phyloP scores from a whole-genome alignment of 1,284 basidiomycete genomes.

The Heterobasidion annosum region DNA sequence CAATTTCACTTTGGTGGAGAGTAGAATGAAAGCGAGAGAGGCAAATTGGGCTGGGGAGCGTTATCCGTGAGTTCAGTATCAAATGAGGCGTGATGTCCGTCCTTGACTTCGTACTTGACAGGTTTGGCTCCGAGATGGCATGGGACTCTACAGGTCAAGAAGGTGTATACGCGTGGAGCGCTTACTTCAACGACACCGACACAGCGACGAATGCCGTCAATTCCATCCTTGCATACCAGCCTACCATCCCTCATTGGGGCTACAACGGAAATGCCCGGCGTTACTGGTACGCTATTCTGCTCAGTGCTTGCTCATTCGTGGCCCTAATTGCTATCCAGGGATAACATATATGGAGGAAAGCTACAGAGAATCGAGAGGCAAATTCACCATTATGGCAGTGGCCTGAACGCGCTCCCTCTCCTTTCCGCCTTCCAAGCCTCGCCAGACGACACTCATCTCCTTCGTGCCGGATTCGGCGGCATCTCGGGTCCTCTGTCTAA shows the following conservation, averaged over 20 bases:
- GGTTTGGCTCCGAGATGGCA: constrained; percentile 53
- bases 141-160: constrained; percentile 58
- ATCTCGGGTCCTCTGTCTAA: constrained; percentile 44
- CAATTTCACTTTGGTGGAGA: constrained; percentile 39
- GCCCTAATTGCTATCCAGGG: constrained; percentile 23
- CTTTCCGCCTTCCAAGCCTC: constrained; percentile 38
- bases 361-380: constrained; percentile 48
- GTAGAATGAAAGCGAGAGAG: constrained; percentile 37
- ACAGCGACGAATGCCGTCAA: constrained; percentile 46
- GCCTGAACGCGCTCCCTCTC: constrained; percentile 46
- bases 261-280: constrained; percentile 53
- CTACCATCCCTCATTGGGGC: constrained; percentile 50
- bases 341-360: constrained; percentile 50
- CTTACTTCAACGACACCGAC: constrained; percentile 42
- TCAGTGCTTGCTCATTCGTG: no score
- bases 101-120: constrained; percentile 13
- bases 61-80: constrained; percentile 34
- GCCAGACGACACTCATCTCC: constrained; percentile 41
- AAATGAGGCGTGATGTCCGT: neutral
- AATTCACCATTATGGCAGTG: constrained; percentile 54
- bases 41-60: constrained; percentile 35
- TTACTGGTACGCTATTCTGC: constrained; percentile 32
- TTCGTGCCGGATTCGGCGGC: constrained; percentile 45
- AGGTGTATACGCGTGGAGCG: constrained; percentile 46
- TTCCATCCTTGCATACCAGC: constrained; percentile 51